These are phyloP conservation scores for Cercospora zeae-maydis DNA, from an alignment of 2,329 filamentous ascomycete genomes.

Conservation along the genomic window DNA sequence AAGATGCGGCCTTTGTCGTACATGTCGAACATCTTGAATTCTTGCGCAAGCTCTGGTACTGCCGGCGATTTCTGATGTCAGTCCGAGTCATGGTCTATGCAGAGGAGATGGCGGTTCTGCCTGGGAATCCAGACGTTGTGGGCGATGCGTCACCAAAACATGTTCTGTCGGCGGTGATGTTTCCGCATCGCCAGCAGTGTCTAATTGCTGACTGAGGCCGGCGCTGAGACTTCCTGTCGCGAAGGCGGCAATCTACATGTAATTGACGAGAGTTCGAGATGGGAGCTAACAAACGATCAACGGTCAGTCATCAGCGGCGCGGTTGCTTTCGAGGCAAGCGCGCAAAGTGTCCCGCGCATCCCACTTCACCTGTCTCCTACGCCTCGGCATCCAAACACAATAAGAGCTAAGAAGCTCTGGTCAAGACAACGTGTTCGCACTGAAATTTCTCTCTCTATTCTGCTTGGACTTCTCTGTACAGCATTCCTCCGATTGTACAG, in stretches of 20 bases:
- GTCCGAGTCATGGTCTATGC: not conserved
- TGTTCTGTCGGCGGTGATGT: not conserved
- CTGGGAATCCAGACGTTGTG: not conserved
- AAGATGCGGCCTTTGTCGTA: not conserved
- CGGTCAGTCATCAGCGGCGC: not conserved
- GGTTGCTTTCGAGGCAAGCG: not conserved
- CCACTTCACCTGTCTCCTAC: conserved; percentile 4
- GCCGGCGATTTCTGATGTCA: not conserved
- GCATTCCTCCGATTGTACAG: not conserved
- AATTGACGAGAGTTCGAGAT: not conserved
- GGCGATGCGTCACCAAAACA: not conserved
- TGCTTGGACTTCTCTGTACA: not conserved
- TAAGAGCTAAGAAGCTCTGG: not conserved
- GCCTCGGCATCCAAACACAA: conserved; percentile 1
- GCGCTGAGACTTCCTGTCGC: not conserved
- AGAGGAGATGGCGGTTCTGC: not conserved
- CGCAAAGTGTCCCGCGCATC: not conserved
- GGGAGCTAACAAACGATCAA: not conserved
- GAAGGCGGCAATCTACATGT: not conserved
- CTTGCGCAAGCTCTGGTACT: not conserved
- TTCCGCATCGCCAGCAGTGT: not conserved
- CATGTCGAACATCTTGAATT: not conserved
- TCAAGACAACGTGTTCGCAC: conserved; percentile 2
- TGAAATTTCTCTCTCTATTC: not conserved
- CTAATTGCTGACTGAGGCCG: not conserved